Conservation (phyloP, 257 asterid genomes). For the Forsythia suspensa region DNA sequence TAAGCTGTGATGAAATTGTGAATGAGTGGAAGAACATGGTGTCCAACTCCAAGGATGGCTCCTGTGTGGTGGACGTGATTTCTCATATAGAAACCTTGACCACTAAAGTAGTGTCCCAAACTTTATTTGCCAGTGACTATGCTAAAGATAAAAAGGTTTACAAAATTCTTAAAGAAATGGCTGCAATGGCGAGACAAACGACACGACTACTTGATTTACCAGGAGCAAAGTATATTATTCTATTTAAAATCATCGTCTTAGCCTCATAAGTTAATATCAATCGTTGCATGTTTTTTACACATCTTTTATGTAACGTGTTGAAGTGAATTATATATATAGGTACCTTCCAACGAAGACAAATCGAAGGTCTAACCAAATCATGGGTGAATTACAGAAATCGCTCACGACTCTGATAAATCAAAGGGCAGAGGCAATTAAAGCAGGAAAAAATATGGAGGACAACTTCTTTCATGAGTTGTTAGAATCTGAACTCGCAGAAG, state of each 20-base stretch:
- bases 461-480: constrained; percentile 15
- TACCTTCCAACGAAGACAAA: constrained; percentile 16
- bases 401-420: not conserved
- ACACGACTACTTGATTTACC: constrained; percentile 17
- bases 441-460: constrained; percentile 17
- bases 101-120: not conserved
- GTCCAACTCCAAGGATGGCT: not conserved
- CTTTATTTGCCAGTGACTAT: not conserved
- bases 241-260: no score
- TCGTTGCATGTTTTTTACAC: no score
- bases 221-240: constrained; percentile 27
- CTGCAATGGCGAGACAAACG: not conserved
- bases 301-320: no score
- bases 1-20: constrained; percentile 19
- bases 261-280: no score
- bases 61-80: not conserved
- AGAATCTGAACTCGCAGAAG: constrained; percentile 14
- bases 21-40: constrained; percentile 29
- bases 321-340: no score
- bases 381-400: not conserved
- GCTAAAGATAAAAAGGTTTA: not conserved
- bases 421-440: constrained; percentile 13
- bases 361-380: constrained; percentile 10
- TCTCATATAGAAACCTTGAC: not conserved
- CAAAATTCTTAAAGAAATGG: not conserved